Base-by-base conservation (phyloP, 495 filamentous ascomycete genomes). In the Aspergillus homomorphus region DNA sequence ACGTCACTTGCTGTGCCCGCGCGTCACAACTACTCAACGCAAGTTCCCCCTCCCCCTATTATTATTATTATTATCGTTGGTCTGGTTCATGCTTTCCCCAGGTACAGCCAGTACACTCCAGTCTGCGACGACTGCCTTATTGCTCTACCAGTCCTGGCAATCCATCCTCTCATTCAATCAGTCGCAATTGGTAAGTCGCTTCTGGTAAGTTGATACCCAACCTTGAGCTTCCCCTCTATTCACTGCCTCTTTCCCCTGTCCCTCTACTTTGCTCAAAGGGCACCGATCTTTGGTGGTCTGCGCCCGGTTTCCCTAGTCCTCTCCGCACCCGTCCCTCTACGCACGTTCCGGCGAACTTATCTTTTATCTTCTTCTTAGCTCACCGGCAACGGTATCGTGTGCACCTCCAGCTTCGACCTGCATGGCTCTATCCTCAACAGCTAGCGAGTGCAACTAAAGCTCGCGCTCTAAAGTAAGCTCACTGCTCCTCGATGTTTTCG, bases 201-300 rank as follows among this genome's bases (percentile, higher is more conserved):
- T 60, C n/a, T n/a, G n/a, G n/a, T 60, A 49, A 57, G 61, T 67
- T 61, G 52, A 67, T 66, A 70, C 70, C 69, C 70, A 75, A 72
- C 62, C 58, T 65, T 49, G 20, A 33, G 55, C 41, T 54, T 54
- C 49, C 33, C 43, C 55, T 51, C 43, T 38, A 48, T 57, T 26
- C 46, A 9, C 21, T 49, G 14, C 43, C 16, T 18, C 56, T 21
- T 57, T 23, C 43, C 44, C 38, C 45, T 63, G 30, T 53, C 38
- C 45, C 48, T 19, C 22, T 45, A 19, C n/a, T 10, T 28, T 48
- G n/a, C 52, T 4, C 8, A 43, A 18, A 42, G 48, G 12, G 43
- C 30, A 58, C 51, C 26, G 18, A 20, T 50, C 50, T 30, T n/a
- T 28, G 48, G 23, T 51, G 28, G 48, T 28, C 48, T 51, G 24